Base-by-base conservation (phyloP, 768 basidiomycete genomes). In the Amanita fuliginea region DNA sequence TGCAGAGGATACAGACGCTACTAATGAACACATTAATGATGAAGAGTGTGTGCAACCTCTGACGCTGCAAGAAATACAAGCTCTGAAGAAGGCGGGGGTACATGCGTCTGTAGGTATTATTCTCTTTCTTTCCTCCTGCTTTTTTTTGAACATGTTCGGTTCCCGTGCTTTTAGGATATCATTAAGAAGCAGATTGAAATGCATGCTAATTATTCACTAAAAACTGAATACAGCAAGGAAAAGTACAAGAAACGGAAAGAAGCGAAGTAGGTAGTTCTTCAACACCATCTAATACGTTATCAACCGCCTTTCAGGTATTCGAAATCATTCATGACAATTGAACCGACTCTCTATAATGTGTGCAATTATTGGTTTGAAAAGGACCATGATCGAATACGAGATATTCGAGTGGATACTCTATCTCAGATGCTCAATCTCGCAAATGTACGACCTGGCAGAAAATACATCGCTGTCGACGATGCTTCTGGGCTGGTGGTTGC, bases 221-320 rank as follows among this genome's bases (percentile, higher is more conserved):
- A 98, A 67, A 98, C 94, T 1, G 96, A 95, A 64, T 98, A 94
- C 65, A 93, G 89, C 66, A 98, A 99, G 66, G 94, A 98, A 60
- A 99, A 99, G 63, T 99, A 97, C 67, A 86, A 80, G 63, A 95
- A 94, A 64, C 76, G 91, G 34, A 99, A 99, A 64, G 90, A 94
- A 67, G 92, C 89, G 50, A 99, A 98, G 94, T 95, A 60, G 56
- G 82, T 62, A 19, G 13, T 13, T 22, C 33, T 35, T 41, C 16
- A 36, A 4, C 1, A 35, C 7, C 18, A 7, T 11, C 14, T n/a
- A 30, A 32, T 22, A 16, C 14, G 19, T 19, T 9, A 32, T 40
- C 9, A 28, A 36, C 26, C 16, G 4, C 14, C 45, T 16, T 37
- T 26, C 53, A 98, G 94, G 58, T 97, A 87, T 62, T 83, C 81